Percentiles rank a stretch among this genome's conserved stretches.
These are phyloP conservation scores for Chalciporus pseudorubinellus DNA, from an alignment of 768 basidiomycete species.

Conservation along the genomic window DNA sequence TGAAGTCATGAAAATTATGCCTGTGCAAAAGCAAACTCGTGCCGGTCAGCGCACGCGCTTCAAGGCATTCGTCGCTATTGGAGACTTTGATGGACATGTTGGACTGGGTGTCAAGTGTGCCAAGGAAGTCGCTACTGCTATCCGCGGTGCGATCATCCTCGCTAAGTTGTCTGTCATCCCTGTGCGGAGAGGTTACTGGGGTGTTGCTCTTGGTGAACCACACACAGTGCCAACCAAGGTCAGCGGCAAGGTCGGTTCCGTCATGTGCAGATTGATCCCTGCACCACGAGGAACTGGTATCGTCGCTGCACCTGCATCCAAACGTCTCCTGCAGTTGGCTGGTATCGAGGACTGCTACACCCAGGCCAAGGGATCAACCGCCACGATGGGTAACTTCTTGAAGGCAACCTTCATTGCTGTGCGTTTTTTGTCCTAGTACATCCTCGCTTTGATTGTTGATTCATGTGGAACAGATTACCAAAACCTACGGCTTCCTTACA, in stretches of 20 bases:
- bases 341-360: constrained; percentile 98
- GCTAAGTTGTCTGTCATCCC: constrained; percentile 98
- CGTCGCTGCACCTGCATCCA: constrained; percentile 97
- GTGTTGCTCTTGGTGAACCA: constrained; percentile 96
- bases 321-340: constrained; percentile 94
- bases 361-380: constrained; percentile 96
- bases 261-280: constrained; percentile 98
- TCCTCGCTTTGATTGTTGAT: neutral
- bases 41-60: constrained; percentile 99
- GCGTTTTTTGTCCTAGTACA: constrained; percentile 32
- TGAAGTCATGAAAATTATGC: constrained; percentile 99
- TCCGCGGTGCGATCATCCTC: constrained; percentile 98
- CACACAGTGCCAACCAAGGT: constrained; percentile 99
- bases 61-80: constrained; percentile 99
- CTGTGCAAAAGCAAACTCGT: constrained; percentile 99
- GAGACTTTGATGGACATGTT: constrained; percentile 98
- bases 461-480: constrained; percentile 69
- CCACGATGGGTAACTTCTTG: constrained; percentile 98
- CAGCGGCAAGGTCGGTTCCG: constrained; percentile 96
- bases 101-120: constrained; percentile 99
- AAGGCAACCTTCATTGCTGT: constrained; percentile 95
- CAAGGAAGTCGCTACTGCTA: constrained; percentile 99
- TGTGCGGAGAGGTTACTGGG: constrained; percentile 99
- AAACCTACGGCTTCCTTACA: constrained; percentile 97
- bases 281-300: constrained; percentile 99